Base-by-base conservation (phyloP, 371 early-diverging fungal species). In the Lichtheimia hyalospora region DNA sequence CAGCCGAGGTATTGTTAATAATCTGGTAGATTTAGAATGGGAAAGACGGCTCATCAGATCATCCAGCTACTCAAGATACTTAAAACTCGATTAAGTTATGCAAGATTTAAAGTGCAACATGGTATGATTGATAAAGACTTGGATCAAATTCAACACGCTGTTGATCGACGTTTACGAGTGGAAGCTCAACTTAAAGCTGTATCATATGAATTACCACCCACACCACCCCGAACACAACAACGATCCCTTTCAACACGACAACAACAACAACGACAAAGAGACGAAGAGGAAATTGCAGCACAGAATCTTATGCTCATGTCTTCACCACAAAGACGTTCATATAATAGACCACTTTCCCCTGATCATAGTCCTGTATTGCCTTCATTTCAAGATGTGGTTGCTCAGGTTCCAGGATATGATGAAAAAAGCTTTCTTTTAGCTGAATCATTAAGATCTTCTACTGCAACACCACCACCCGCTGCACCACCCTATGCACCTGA, bases 111-210 rank as follows among this genome's bases (percentile, higher is more conserved):
- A 48, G 60, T 65, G 16, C 52, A 54, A 20, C 54, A 49, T 8
- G 65, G 61, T n/a, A 57, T 59, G 60, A 42, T 49, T 13, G 49
- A 57, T 46, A 55, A 65, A 18, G 42, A 50, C 25, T n/a, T 65
- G 1, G 50, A 55, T 13, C 57, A 65, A 49, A 54, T 60, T 39
- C 60, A 65, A 57, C 28, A 58, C 7, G 41, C n/a, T 15, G 40
- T 63, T 5, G 44, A 55, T 20, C 44, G 56, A 16, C 56, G 23
- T 5, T 27, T 43, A 25, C 21, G 43, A 10, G 8, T 34, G 16
- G 58, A 41, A 51, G 13, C 42, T 1, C 13, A 12, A 1, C 5
- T 16, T 20, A 25, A 58, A 24, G 18, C 40, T n/a, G 15, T 41
- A 42, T 5, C 20, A 7, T 23, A 51, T 25, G 59, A 25, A 14